These are phyloP conservation scores for Trypanosoma mega DNA, from an alignment of 208 protist species.

Conservation along the genomic window DNA sequence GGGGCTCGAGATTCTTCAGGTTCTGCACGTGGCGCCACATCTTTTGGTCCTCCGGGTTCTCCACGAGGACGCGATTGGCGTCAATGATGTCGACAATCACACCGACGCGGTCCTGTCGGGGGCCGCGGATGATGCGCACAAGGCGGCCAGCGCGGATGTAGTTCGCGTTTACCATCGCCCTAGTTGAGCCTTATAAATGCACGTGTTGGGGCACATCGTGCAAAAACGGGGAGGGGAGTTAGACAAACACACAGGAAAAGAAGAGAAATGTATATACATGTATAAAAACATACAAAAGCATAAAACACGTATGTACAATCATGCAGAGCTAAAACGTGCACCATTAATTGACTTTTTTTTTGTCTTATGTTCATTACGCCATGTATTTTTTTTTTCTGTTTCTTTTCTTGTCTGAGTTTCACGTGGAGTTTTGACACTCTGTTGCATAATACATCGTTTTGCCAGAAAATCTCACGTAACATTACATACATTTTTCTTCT, in stretches of 20 bases:
- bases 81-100: constrained; percentile 89
- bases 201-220: no score
- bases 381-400: no score
- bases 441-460: no score
- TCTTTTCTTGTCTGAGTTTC: no score
- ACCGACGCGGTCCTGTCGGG: constrained; percentile 38
- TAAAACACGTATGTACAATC: background rate
- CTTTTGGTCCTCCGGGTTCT: constrained; percentile 88
- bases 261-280: background rate
- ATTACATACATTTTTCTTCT: no score
- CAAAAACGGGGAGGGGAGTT: no score
- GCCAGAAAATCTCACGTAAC: no score
- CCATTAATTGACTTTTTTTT: no score
- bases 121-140: constrained; percentile 50
- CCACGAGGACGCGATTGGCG: constrained; percentile 87
- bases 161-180: constrained; percentile 39
- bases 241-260: constrained; percentile 2
- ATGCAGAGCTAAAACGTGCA: no score
- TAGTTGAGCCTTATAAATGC: background rate
- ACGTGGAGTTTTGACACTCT: no score
- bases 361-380: no score
- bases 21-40: constrained; percentile 92
- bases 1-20: constrained; percentile 86
- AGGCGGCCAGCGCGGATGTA: constrained; percentile 52
- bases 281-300: background rate